Conservation (phyloP, 192 early-diverging fungal species). For the Oehlia diaphana region DNA sequence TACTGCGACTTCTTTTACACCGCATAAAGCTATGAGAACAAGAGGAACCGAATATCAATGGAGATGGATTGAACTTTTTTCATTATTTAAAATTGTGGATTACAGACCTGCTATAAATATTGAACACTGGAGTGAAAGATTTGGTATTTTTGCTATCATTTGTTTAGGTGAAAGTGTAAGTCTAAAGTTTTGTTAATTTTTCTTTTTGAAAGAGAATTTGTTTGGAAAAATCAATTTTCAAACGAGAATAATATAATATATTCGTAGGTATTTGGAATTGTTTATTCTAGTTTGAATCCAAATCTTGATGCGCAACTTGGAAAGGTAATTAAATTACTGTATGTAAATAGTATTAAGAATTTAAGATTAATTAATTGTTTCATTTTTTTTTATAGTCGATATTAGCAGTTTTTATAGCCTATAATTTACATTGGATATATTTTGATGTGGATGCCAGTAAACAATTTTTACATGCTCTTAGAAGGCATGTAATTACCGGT, state of each 20-base stretch:
- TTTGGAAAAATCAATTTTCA: background rate
- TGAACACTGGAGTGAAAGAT: conserved; percentile 40
- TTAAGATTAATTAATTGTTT: background rate
- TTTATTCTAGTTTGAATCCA: conserved; percentile 30
- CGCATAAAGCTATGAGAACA: conserved; percentile 20
- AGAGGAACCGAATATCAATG: conserved; percentile 28
- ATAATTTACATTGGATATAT: conserved; percentile 45
- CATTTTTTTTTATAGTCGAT: conserved; percentile 13
- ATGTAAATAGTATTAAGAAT: too few species aligned
- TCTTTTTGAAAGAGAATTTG: background rate
- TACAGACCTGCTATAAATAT: conserved; percentile 42
- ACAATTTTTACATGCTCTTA: conserved; percentile 40
- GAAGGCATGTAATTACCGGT: conserved; percentile 38
- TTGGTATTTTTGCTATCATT: conserved; percentile 38
- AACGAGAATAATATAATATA: background rate
- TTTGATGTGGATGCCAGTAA: conserved; percentile 42
- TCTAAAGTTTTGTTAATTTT: background rate
- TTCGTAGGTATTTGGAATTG: conserved; percentile 27
- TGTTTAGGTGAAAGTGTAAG: conserved; percentile 40
- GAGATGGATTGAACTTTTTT: conserved; percentile 24
- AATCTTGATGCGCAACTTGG: conserved; percentile 21
- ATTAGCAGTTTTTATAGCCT: conserved; percentile 42
- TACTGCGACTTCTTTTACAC: background rate
- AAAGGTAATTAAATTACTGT: conserved; percentile 21
- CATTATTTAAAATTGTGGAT: background rate